Conservation (phyloP, 2,329 filamentous ascomycete genomes). For the Fusarium sp. region DNA sequence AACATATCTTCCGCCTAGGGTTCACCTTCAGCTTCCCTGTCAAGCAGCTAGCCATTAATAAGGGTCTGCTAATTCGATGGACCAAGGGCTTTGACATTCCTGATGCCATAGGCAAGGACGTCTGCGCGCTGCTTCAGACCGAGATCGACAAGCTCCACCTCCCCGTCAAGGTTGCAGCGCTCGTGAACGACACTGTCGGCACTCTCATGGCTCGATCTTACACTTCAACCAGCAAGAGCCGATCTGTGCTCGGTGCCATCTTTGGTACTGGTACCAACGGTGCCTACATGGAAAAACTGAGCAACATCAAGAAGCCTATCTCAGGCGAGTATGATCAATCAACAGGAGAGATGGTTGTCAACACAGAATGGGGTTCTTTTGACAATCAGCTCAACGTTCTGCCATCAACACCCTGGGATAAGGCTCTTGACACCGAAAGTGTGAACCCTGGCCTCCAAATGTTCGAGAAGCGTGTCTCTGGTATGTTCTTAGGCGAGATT, state of each 20-base stretch:
- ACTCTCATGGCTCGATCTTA: conserved; percentile 98
- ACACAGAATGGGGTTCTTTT: conserved; percentile 98
- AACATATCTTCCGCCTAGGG: conserved; percentile 91
- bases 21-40: conserved; percentile 99
- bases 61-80: conserved; percentile 93
- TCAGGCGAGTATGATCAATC: conserved; percentile 78
- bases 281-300: conserved; percentile 93
- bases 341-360: conserved; percentile 96
- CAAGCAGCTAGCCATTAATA: conserved; percentile 93
- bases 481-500: conserved; percentile 98
- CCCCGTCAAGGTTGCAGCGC: conserved; percentile 92
- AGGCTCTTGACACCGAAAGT: conserved; percentile 79
- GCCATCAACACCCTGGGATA: conserved; percentile 86
- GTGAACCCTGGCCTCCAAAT: conserved; percentile 96
- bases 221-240: conserved; percentile 86
- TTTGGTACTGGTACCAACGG: conserved; percentile 98
- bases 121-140: conserved; percentile 87
- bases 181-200: conserved; percentile 98
- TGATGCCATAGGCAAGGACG: conserved; percentile 94
- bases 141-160: conserved; percentile 90
- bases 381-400: conserved; percentile 92
- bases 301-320: conserved; percentile 83
- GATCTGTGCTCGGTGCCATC: conserved; percentile 92
- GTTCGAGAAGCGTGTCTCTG: conserved; percentile 98
- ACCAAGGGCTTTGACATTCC: conserved; percentile 98